Percentiles rank a stretch among this genome's conserved stretches.
These are phyloP conservation scores for Pochonia chlamydosporia DNA, from an alignment of 2,329 filamentous ascomycete genomes.

Conservation along the genomic window DNA sequence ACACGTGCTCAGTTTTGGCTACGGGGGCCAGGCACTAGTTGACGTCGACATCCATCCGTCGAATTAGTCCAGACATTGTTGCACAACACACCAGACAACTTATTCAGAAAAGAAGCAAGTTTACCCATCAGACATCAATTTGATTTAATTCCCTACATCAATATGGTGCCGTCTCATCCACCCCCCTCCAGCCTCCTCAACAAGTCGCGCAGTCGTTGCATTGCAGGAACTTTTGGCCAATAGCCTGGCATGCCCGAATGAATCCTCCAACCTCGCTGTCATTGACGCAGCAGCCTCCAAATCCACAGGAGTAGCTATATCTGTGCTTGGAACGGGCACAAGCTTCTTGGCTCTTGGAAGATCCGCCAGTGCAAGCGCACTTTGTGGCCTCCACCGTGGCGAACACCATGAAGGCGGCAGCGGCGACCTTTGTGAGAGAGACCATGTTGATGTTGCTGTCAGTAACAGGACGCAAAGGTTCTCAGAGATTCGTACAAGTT, in stretches of 20 bases:
- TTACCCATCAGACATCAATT: too few species aligned
- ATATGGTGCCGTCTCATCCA: too few species aligned
- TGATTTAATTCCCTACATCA: too few species aligned
- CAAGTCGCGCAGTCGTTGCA: not conserved
- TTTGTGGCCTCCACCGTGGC: not conserved
- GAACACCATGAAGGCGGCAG: not conserved
- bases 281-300: not conserved
- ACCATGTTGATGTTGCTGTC: not conserved
- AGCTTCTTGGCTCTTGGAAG: not conserved
- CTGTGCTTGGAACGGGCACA: not conserved
- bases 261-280: not conserved
- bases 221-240: not conserved
- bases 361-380: not conserved
- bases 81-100: too few species aligned
- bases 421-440: not conserved
- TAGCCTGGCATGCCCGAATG: not conserved
- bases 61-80: too few species aligned
- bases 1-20: too few species aligned
- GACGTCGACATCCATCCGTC: too few species aligned
- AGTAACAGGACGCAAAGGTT: not conserved
- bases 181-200: not conserved
- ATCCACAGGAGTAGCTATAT: not conserved
- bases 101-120: too few species aligned
- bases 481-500: not conserved
- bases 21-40: too few species aligned